These are phyloP conservation scores for Phytopythium ostracodes DNA, from an alignment of 352 stramenopile species.

Conservation along the genomic window DNA sequence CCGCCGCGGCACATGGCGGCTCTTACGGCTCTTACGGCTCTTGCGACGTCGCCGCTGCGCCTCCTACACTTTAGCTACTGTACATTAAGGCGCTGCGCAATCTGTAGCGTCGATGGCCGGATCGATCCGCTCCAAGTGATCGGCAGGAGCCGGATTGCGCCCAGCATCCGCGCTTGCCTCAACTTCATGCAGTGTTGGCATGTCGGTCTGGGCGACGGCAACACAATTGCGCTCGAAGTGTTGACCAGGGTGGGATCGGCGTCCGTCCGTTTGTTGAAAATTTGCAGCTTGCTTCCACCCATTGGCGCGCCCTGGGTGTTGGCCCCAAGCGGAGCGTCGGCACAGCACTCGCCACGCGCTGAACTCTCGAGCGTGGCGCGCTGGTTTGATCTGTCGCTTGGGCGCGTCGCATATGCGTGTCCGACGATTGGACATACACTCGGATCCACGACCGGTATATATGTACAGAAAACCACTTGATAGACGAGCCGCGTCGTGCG, in stretches of 20 bases:
- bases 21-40: too few relatives aligned
- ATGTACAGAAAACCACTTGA: neutral
- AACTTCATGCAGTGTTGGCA: too few relatives aligned
- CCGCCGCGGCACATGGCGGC: neutral
- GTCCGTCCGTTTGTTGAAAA: neutral
- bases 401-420: neutral
- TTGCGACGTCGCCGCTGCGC: too few relatives aligned
- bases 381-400: conserved; percentile 1
- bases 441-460: neutral
- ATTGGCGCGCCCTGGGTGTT: too few relatives aligned
- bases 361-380: neutral
- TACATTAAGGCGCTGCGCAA: too few relatives aligned
- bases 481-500: neutral
- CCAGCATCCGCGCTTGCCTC: neutral
- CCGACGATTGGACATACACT: neutral
- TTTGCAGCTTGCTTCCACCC: neutral
- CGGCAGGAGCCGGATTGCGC: neutral
- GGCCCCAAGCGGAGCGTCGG: neutral
- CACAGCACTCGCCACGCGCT: neutral
- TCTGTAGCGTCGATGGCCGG: neutral
- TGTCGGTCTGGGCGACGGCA: neutral
- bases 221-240: neutral
- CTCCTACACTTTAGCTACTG: neutral
- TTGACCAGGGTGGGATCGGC: neutral
- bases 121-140: neutral